phyloP scores from a whole-genome alignment of 768 basidiomycete genomes.

The Krasilnikovozyma curviuscula region DNA sequence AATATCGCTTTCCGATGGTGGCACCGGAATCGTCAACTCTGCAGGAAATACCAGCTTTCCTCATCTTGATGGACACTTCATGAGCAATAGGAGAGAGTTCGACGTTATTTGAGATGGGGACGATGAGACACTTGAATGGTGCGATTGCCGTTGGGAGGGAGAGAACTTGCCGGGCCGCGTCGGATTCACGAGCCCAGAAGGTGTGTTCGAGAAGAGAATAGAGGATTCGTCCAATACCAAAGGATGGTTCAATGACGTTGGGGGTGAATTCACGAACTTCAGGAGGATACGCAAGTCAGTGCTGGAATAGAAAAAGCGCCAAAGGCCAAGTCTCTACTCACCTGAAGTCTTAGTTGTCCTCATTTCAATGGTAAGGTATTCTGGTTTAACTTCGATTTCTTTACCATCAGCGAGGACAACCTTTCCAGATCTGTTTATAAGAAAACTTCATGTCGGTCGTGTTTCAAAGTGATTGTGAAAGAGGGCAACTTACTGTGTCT shows the following conservation, averaged over 20 bases:
- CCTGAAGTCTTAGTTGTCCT: conserved; percentile 77
- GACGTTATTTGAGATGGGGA: conserved; percentile 69
- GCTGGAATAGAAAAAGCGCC: too few relatives aligned
- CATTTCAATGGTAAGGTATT: conserved; percentile 54
- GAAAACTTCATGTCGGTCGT: too few relatives aligned
- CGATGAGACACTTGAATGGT: conserved; percentile 90
- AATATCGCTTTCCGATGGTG: conserved; percentile 89
- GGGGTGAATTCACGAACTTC: conserved; percentile 86
- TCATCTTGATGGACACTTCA: conserved; percentile 73
- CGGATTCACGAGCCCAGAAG: conserved; percentile 86
- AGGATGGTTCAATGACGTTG: conserved; percentile 97
- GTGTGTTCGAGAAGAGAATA: conserved; percentile 86
- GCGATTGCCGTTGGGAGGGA: conserved; percentile 77
- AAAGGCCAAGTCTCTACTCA: too few relatives aligned
- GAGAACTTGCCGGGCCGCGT: conserved; percentile 78
- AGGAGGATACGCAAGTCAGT: conserved; percentile 9
- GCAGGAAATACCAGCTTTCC: conserved; percentile 71
- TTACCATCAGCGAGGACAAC: neutral
- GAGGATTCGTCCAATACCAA: conserved; percentile 88
- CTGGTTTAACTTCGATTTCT: conserved; percentile 59
- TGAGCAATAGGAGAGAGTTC: conserved; percentile 65
- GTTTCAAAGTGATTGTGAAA: neutral
- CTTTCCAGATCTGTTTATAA: neutral
- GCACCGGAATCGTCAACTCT: conserved; percentile 90
- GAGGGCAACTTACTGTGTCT: neutral